These are phyloP conservation scores for Astrothelium subdiscretum DNA, from an alignment of 495 filamentous ascomycete genomes.

Conservation along the genomic window DNA sequence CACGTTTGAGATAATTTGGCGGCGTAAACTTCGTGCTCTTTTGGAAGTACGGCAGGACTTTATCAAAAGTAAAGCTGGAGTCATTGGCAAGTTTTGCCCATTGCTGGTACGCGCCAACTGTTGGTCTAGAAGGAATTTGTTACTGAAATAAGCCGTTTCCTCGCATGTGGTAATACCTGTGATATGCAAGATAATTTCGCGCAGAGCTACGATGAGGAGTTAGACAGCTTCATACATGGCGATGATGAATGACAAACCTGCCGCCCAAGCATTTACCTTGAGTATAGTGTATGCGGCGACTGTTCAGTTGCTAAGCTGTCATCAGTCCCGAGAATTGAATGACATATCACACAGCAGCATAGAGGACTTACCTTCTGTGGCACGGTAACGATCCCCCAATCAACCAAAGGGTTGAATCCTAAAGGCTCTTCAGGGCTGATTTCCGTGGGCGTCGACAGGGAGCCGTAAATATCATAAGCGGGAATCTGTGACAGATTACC, in stretches of 20 bases:
- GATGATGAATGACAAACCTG: neutral
- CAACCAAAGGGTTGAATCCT: constrained; percentile 18
- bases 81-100: constrained; percentile 51
- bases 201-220: constrained; percentile 3
- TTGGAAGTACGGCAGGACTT: constrained; percentile 43
- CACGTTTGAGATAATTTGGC: constrained; percentile 26
- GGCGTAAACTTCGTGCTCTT: constrained; percentile 40
- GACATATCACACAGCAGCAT: no score
- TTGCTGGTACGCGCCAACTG: constrained; percentile 32
- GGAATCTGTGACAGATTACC: neutral
- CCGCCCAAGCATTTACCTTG: constrained; percentile 19
- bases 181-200: constrained; percentile 17
- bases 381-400: constrained; percentile 14
- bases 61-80: constrained; percentile 39
- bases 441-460: neutral
- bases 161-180: constrained; percentile 14
- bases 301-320: neutral
- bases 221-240: no score
- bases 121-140: constrained; percentile 4
- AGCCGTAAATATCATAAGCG: neutral
- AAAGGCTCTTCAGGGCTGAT: no score
- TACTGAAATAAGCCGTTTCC: neutral
- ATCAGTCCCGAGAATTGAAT: neutral
- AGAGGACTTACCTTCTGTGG: constrained; percentile 9
- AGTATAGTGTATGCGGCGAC: constrained; percentile 14